phyloP scores from a whole-genome alignment of 306 rosid species.

The Mucuna pruriens region DNA sequence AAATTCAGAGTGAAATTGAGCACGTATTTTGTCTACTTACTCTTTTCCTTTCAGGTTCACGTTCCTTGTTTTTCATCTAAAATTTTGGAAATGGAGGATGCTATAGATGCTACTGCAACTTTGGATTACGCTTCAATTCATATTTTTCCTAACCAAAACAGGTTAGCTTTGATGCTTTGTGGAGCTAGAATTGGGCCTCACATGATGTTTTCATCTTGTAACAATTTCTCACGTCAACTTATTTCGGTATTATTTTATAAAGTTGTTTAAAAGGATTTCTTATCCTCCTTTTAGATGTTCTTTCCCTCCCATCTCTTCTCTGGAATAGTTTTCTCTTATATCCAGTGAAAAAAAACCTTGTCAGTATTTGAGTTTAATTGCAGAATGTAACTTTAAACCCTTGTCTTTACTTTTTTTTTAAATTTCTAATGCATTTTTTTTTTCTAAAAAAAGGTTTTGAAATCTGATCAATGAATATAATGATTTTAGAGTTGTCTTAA shows the following conservation, averaged over 20 bases:
- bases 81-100: slow-evolving; percentile 64
- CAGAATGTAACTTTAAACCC: too few relatives aligned
- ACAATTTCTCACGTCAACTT: neutral
- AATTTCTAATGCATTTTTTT: neutral
- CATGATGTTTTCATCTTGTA: slow-evolving; percentile 12
- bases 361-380: neutral
- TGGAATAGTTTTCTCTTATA: neutral
- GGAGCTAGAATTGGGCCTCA: slow-evolving; percentile 25
- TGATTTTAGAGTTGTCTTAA: slow-evolving; percentile 1
- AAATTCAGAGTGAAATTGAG: slow-evolving; percentile 29
- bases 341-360: neutral
- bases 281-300: neutral
- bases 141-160: slow-evolving; percentile 72
- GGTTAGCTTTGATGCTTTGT: slow-evolving; percentile 49
- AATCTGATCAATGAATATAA: slow-evolving; percentile 22
- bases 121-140: slow-evolving; percentile 74
- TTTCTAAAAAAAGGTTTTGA: neutral
- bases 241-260: neutral
- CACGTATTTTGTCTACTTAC: slow-evolving; percentile 10
- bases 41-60: slow-evolving; percentile 44
- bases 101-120: slow-evolving; percentile 51
- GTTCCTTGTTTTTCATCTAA: slow-evolving; percentile 36
- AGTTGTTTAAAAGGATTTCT: slow-evolving; percentile 11
- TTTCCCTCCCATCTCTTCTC: neutral
- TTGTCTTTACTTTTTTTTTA: too few relatives aligned